These are phyloP conservation scores for Cordyceps tenuipes DNA, from an alignment of 2,329 filamentous ascomycete genomes.

Conservation along the genomic window DNA sequence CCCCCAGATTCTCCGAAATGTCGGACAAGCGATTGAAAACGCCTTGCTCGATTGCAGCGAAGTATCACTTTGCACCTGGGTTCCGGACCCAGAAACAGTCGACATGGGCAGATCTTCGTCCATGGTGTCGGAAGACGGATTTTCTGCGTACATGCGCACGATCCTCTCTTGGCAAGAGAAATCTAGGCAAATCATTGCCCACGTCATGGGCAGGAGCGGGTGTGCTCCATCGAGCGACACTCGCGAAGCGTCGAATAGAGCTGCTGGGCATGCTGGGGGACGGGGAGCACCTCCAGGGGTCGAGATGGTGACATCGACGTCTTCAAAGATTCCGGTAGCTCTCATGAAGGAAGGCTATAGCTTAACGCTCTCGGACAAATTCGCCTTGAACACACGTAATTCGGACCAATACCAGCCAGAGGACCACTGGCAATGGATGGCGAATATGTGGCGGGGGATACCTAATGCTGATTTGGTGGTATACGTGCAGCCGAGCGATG, in stretches of 20 bases:
- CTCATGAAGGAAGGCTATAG: slow-evolving; percentile 73
- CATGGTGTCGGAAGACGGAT: slow-evolving; percentile 27
- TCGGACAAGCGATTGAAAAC: slow-evolving; percentile 56
- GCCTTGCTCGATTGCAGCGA: slow-evolving; percentile 45
- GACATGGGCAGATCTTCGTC: slow-evolving; percentile 15
- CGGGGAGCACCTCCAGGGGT: slow-evolving; percentile 10
- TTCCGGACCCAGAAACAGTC: slow-evolving; percentile 22
- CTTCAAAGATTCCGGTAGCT: slow-evolving; percentile 53
- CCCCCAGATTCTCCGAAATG: slow-evolving; percentile 37
- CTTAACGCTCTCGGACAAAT: slow-evolving; percentile 67
- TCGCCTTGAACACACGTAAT: slow-evolving; percentile 66
- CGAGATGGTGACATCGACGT: not conserved
- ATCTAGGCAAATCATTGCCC: slow-evolving; percentile 58
- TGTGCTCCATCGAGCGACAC: not conserved
- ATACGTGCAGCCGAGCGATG: slow-evolving; percentile 43
- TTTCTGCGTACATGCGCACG: slow-evolving; percentile 55
- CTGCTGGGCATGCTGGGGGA: slow-evolving; percentile 10
- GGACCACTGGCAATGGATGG: slow-evolving; percentile 98
- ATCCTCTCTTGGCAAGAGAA: slow-evolving; percentile 69
- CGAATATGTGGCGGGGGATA: slow-evolving; percentile 82
- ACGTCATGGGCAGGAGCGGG: slow-evolving; percentile 30
- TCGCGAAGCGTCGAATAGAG: slow-evolving; percentile 8
- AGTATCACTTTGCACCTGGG: slow-evolving; percentile 36
- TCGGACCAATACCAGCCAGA: slow-evolving; percentile 67
- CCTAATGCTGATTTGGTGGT: slow-evolving; percentile 74